A percentile compares a stretch with the other conserved stretches of the same genome.
Evolutionary conservation across 768 basidiomycete species (phyloP).

Genomic region (Ramaria rubella): DNA sequence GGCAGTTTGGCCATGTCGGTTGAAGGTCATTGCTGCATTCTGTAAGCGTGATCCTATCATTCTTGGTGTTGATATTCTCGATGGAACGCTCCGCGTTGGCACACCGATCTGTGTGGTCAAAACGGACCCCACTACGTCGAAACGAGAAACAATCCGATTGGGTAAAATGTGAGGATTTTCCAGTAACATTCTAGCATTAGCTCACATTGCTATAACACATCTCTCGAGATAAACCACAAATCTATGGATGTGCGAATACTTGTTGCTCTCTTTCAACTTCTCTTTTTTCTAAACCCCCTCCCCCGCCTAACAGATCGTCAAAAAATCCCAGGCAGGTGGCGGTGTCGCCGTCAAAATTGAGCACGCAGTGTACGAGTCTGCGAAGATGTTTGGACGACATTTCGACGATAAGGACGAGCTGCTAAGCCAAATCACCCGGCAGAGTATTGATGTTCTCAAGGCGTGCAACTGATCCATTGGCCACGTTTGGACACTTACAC

Average conservation of each 20-base stretch:
- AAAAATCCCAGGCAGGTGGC: slow-evolving; percentile 89
- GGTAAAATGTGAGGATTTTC: slow-evolving; percentile 77
- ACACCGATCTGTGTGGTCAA: slow-evolving; percentile 96
- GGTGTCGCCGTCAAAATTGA: slow-evolving; percentile 99
- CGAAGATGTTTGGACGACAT: slow-evolving; percentile 94
- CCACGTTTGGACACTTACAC: neutral
- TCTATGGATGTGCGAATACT: slow-evolving; percentile 53
- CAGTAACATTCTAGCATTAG: slow-evolving; percentile 5
- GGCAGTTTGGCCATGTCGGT: slow-evolving; percentile 93
- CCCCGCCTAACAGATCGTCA: slow-evolving; percentile 64
- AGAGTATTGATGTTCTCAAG: slow-evolving; percentile 95
- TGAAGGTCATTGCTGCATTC: slow-evolving; percentile 91
- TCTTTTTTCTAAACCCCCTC: too few relatives aligned
- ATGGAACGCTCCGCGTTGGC: slow-evolving; percentile 84
- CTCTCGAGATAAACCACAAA: slow-evolving; percentile 97
- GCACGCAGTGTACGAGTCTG: slow-evolving; percentile 90
- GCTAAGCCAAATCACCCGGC: slow-evolving; percentile 81
- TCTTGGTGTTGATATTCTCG: slow-evolving; percentile 91
- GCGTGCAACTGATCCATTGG: slow-evolving; percentile 29
- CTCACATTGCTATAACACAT: slow-evolving; percentile 52
- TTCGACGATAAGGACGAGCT: slow-evolving; percentile 95
- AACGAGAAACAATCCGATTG: slow-evolving; percentile 85
- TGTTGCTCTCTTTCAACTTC: neutral
- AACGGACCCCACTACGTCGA: slow-evolving; percentile 77
- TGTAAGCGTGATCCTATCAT: slow-evolving; percentile 98